Evolutionary conservation across 306 rosid species (phyloP), one percentile per base, ranked within the genome.

Genomic region (Dryas octopetala): DNA sequence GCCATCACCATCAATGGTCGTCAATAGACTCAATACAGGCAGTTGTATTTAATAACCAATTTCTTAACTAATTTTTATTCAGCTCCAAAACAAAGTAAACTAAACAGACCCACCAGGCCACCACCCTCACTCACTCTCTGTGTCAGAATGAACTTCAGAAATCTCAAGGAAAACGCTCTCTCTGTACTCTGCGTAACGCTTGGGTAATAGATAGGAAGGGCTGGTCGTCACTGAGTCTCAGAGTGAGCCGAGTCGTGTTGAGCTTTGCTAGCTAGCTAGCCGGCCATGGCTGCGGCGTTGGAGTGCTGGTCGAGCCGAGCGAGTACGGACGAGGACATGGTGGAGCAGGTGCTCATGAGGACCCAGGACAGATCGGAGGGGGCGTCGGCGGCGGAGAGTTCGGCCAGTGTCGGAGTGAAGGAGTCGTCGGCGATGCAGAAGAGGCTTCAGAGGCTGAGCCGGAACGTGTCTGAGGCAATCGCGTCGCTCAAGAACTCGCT

Each of bases 291-390:
- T 3, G 90, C 96, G 0, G 96, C 97, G 5, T 52, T 93, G 81
- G 98, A 93, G 80, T 93, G 98, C 83, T 93, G 98, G 98, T 93
- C 97, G 14, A 82, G 91, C 76, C 87, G 96, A 48, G 83, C 86
- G 73, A 78, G 80, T 57, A 78, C 82, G 6, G 96, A 89, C 59
- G 96, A 93, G 73, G 93, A 89, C 62, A 59, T 83, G 85, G 96
- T 90, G 62, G 94, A 92, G 83, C 98, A 90, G 74, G 91, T 89
- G 14, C 86, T 93, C 72, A 81, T 93, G 93, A 70, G 88, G 64
- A 77, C 89, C 50, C 80, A 88, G 15, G 91, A 91, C 69, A 82
- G 84, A 84, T 87, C 98, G 54, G 97, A 93, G 45, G 87, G 79
- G 7, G 14, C 4, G 43, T 75, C 70, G 23, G 52, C 54, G 12